These are phyloP conservation scores for Hypomontagnella submonticulosa DNA, from an alignment of 495 filamentous ascomycete species.

Conservation along the genomic window DNA sequence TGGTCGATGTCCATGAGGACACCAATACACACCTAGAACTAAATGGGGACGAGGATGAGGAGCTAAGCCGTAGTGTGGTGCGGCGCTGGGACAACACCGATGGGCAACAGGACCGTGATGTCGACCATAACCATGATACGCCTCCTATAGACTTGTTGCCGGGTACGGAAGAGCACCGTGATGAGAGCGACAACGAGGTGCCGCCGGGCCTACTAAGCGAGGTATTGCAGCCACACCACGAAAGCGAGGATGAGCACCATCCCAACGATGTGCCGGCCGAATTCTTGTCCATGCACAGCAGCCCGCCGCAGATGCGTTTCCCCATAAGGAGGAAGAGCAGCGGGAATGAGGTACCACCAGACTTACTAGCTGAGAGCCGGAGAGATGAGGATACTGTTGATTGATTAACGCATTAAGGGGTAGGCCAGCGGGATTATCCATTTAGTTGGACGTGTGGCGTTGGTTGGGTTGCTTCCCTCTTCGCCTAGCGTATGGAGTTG, in stretches of 20 bases:
- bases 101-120: conserved; percentile 10
- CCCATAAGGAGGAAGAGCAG: conserved; percentile 42
- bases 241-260: conserved; percentile 46
- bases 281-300: conserved; percentile 52
- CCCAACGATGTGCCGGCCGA: conserved; percentile 55
- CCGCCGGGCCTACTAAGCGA: conserved; percentile 50
- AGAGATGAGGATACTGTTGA: conserved; percentile 29
- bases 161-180: conserved; percentile 32
- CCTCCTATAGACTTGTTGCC: conserved; percentile 32
- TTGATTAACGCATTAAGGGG: conserved; percentile 1
- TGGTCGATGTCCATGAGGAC: conserved; percentile 30
- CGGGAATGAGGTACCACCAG: conserved; percentile 53
- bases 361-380: conserved; percentile 51
- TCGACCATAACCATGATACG: background rate
- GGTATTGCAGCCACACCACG: conserved; percentile 13
- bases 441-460: no score
- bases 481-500: background rate
- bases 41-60: conserved; percentile 28
- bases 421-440: no score
- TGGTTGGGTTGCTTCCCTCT: background rate
- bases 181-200: conserved; percentile 50
- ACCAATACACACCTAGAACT: background rate
- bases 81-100: conserved; percentile 42
- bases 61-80: conserved; percentile 42
- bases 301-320: conserved; percentile 22